Base-by-base conservation (phyloP, 768 basidiomycete genomes). In the Kwoniella bestiolae region DNA sequence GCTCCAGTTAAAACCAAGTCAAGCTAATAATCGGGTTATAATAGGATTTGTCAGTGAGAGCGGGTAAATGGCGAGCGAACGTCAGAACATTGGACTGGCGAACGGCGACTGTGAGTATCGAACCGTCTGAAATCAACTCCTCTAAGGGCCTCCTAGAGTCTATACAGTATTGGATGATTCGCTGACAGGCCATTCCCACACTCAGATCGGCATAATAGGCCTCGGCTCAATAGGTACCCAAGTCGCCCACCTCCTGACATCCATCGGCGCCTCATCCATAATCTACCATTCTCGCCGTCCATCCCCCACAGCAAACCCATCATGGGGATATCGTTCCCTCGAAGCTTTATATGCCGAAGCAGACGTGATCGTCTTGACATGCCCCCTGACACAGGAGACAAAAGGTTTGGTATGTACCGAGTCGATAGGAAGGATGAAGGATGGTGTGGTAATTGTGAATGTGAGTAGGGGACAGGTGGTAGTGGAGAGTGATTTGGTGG, bases 221-320 rank as follows among this genome's bases (percentile, higher is more conserved):
- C 72, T 82, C 67, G 82, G 82, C 23, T 77, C 72, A 44, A 82
- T 82, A 47, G 82, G 82, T 18, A 70, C 64, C 6, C 61, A 72
- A 28, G 71, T 80, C 16, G 67, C 75, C n/a, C 44, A 60, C 16
- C 72, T 77, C 38, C 67, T 77, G 61, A 68, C 74, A 31, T 53
- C 70, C 14, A 75, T 82, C 38, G 81, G 81, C 12, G 73, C 75
- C 63, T 75, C 69, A 21, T 68, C 23, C 14, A 64, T 81, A 29
- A 67, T 80, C 38, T 82, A 82, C 66, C 70, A 75, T 56, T 80
- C 81, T 47, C 67, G 81, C 7, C 65, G 63, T 12, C 72, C 75
- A 2, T 61, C 66, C 3, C 45, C 66, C 3, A 62, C 57, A n/a
- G 50, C 66, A 3, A 32, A 61, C 44, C 45, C 58, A 26, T 25